Percentiles rank a stretch among this genome's conserved stretches.
These are phyloP conservation scores for Linaria vulgaris DNA, from an alignment of 257 asterid species.

Conservation along the genomic window DNA sequence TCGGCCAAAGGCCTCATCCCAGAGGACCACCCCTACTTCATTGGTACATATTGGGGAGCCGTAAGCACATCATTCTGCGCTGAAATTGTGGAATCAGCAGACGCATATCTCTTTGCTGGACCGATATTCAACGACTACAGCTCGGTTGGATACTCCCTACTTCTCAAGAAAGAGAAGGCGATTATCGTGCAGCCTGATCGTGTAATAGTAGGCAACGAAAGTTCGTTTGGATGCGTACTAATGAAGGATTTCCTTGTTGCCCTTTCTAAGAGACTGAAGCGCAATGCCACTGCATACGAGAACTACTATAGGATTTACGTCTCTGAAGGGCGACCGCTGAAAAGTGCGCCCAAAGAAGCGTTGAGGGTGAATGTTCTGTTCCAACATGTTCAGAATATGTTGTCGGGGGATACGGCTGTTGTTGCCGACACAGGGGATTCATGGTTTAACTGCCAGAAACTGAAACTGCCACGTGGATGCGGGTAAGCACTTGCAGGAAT, in stretches of 20 bases:
- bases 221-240: slow-evolving; percentile 32
- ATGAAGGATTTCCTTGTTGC: slow-evolving; percentile 38
- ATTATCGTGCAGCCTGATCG: slow-evolving; percentile 37
- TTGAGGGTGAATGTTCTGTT: slow-evolving; percentile 44
- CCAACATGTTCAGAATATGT: slow-evolving; percentile 37
- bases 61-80: slow-evolving; percentile 40
- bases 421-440: slow-evolving; percentile 43
- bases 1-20: slow-evolving; percentile 39
- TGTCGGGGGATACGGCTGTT: slow-evolving; percentile 35
- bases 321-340: slow-evolving; percentile 26
- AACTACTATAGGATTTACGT: slow-evolving; percentile 37
- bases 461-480: slow-evolving; percentile 33
- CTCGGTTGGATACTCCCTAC: slow-evolving; percentile 39
- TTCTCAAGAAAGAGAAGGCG: slow-evolving; percentile 42
- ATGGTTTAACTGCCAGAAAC: slow-evolving; percentile 43
- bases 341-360: slow-evolving; percentile 28
- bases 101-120: slow-evolving; percentile 36
- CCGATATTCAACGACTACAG: slow-evolving; percentile 45
- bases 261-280: slow-evolving; percentile 24
- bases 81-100: slow-evolving; percentile 44
- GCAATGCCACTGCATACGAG: slow-evolving; percentile 35
- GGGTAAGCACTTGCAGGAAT: slow-evolving; percentile 25
- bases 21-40: slow-evolving; percentile 36
- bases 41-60: slow-evolving; percentile 43
- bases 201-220: slow-evolving; percentile 32